Evolutionary conservation across 768 basidiomycete species (phyloP), one percentile per base, ranked within the genome.

Genomic region (Crepidotus variabilis): DNA sequence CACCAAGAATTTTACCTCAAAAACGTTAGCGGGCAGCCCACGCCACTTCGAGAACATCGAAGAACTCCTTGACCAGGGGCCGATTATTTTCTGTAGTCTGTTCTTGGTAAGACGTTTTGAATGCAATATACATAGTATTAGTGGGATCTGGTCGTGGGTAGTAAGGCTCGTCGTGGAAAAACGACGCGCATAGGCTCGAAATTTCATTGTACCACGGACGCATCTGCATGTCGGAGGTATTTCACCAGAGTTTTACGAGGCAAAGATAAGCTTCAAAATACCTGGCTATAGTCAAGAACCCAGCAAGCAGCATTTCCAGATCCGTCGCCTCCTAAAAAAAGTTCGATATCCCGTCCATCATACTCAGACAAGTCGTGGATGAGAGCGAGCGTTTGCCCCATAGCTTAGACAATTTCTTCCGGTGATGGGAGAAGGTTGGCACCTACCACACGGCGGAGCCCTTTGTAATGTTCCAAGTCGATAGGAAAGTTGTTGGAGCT

Each of bases 221-320:
- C 61, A 69, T 60, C 67, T 67, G 53, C 43, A 53, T 51, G 21
- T 46, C 14, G 32, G 22, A n/a, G 35, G 49, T 35, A 47, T 32
- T 22, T 48, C 45, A 51, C 24, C 43, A 10, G 52, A 39, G 45
- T 28, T 52, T 35, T 16, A 36, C 43, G 54, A 50, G 16, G 43
- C 20, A 14, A 18, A 48, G 22, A 13, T 22, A 39, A 53, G 28
- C 36, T 49, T 35, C 18, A 20, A 57, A 54, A 39, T 58, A 67
- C 70, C 64, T 72, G 71, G 47, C 70, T 69, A 48, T 70, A 71
- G 58, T 69, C 70, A 35, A 72, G 69, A 23, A 68, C 54, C 52
- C 61, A 57, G 23, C 62, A 59, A 9, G 45, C 24, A 14, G 63
- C 50, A 16, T 58, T 60, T 51, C 59, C 56, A 52, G 57, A 62